Conservation (phyloP, 306 rosid genomes). For the Cicer yamashitae region DNA sequence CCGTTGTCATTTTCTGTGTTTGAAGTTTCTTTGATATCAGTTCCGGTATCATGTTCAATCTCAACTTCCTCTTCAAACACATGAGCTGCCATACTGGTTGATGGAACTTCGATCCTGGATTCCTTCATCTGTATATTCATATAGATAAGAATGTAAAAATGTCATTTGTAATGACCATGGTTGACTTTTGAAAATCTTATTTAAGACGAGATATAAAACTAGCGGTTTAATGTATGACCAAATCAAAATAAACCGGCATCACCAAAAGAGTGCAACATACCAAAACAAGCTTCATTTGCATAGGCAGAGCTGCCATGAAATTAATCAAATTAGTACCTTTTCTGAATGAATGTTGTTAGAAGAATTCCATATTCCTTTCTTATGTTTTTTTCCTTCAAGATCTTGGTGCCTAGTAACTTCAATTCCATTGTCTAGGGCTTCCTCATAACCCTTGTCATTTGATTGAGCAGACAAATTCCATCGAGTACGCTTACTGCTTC, state of each 20-base stretch:
- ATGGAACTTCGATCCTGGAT: slow-evolving; percentile 59
- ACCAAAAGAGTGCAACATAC: slow-evolving; percentile 30
- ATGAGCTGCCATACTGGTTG: slow-evolving; percentile 88
- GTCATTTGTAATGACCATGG: slow-evolving; percentile 34
- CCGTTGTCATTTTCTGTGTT: slow-evolving; percentile 52
- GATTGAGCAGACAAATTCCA: slow-evolving; percentile 69
- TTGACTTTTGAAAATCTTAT: slow-evolving; percentile 19
- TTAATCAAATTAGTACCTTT: slow-evolving; percentile 56
- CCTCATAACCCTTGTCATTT: slow-evolving; percentile 49
- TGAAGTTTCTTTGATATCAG: slow-evolving; percentile 48
- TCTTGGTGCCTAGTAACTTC: slow-evolving; percentile 51
- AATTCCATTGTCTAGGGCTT: slow-evolving; percentile 48
- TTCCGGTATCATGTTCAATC: slow-evolving; percentile 59
- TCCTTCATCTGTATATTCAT: slow-evolving; percentile 64
- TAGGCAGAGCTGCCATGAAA: slow-evolving; percentile 24
- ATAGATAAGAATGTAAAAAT: slow-evolving; percentile 14
- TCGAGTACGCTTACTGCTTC: slow-evolving; percentile 75
- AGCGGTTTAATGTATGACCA: slow-evolving; percentile 18
- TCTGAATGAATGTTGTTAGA: slow-evolving; percentile 49
- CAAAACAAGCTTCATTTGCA: slow-evolving; percentile 6
- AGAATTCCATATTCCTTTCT: slow-evolving; percentile 57
- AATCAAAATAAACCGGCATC: slow-evolving; percentile 5
- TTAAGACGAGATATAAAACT: slow-evolving; percentile 30
- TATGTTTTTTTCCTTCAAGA: slow-evolving; percentile 64
- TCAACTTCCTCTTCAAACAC: slow-evolving; percentile 81